Evolutionary conservation across 2,329 filamentous ascomycete species (phyloP), one percentile per base, ranked within the genome.

Genomic region (Hypoxylon sp.): DNA sequence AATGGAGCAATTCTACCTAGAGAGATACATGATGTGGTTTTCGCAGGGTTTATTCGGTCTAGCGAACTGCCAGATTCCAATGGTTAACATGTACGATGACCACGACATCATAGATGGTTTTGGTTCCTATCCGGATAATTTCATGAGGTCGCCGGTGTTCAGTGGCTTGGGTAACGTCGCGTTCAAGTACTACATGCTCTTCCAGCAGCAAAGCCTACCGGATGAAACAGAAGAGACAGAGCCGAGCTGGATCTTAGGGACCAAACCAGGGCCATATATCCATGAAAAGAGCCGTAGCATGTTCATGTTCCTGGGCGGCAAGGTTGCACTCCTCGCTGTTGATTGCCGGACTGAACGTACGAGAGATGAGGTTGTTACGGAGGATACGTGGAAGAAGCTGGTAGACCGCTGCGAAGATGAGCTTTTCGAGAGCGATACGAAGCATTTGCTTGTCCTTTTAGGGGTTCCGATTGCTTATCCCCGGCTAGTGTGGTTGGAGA

Each of bases 131-230:
- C 91, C 95, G 3, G 89, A 98, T 73, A 89, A 93, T 72, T 96
- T 97, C 76, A 98, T 98, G 94, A 89, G 88, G 72, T 93, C 93
- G 2, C 92, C 93, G 0, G 93, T 98, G 0, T 97, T 99, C 78
- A 91, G 91, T 1, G 96, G 97, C 0, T 81, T 99, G 7, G 97
- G 96, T 2, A 92, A 92, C 40, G 90, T 98, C 55, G 95, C 95
- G 0, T 98, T 96, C 87, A 99, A 99, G 79, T 99, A 98, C 81
- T 99, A 99, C 77, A 91, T 99, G 90, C 87, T 99, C 7, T 99
- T 99, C 83, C 96, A 99, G 79, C 96, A 99, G 74, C 97, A 99
- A 79, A 97, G 92, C 72, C 85, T 97, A 2, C 83, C 89, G 0
- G 88, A 91, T 50, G 96, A 99, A 82, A 94, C 91, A 0, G 91